Conservation (phyloP, 2,329 filamentous ascomycete species). For the Fusarium beomiforme region DNA sequence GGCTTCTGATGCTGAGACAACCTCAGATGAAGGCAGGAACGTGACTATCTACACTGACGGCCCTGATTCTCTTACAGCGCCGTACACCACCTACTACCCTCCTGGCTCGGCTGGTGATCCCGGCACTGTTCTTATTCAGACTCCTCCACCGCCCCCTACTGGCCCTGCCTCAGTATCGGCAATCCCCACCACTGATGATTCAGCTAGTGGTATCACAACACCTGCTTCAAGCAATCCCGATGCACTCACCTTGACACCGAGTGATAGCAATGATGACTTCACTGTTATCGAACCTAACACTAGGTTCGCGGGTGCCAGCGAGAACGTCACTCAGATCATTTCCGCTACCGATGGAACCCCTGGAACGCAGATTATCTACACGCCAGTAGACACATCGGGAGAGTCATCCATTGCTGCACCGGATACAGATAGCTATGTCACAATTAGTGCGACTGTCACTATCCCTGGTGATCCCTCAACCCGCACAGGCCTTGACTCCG, state of each 20-base stretch:
- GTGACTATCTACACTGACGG: conserved; percentile 19
- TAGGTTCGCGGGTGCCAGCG: conserved; percentile 20
- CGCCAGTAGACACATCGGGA: conserved; percentile 9
- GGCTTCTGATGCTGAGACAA: not conserved
- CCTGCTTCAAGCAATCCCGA: conserved; percentile 9
- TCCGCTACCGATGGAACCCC: conserved; percentile 13
- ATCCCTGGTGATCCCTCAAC: conserved; percentile 32
- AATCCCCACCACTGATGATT: not conserved
- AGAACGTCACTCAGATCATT: conserved; percentile 26
- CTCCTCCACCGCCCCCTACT: not conserved
- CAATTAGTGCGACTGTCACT: conserved; percentile 19
- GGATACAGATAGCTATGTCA: conserved; percentile 17
- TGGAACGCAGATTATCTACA: conserved; percentile 28
- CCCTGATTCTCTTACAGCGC: conserved; percentile 1
- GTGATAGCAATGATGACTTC: conserved; percentile 22
- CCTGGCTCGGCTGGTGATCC: conserved; percentile 19
- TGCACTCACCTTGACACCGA: conserved; percentile 21
- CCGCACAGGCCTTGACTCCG: not conserved
- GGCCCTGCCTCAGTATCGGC: conserved; percentile 11
- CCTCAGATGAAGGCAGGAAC: not conserved
- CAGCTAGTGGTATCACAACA: not conserved
- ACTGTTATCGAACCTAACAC: conserved; percentile 30
- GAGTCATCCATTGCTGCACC: not conserved
- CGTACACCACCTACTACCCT: conserved; percentile 21
- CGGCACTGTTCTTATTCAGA: conserved; percentile 26